A percentile compares a stretch with the other conserved stretches of the same genome.
These are phyloP conservation scores for Epichloe sylvatica DNA, from an alignment of 2,329 filamentous ascomycete genomes.

Conservation along the genomic window DNA sequence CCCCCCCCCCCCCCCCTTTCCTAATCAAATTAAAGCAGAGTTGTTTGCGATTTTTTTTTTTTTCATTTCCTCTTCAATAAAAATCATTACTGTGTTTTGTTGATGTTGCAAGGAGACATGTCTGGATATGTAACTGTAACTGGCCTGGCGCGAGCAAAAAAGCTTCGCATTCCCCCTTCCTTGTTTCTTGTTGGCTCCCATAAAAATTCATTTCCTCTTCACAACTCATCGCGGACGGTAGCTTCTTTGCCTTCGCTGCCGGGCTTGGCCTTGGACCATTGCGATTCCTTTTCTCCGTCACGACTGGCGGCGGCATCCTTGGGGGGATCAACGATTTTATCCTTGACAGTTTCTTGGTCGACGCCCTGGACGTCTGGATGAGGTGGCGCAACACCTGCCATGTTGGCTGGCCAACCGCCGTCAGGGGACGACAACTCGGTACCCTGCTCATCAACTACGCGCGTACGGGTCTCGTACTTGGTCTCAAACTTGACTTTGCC, in stretches of 20 bases:
- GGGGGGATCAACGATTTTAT: constrained; percentile 23
- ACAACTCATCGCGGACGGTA: constrained; percentile 28
- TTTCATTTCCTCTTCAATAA: background rate
- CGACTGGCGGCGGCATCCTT: constrained; percentile 33
- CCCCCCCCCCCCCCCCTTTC: too few species aligned
- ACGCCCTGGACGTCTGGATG: constrained; percentile 48
- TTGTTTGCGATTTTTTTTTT: too few species aligned
- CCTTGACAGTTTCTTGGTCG: constrained; percentile 42
- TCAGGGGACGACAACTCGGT: constrained; percentile 51
- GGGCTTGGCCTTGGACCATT: constrained; percentile 43
- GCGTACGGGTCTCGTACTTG: constrained; percentile 85
- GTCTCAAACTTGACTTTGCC: constrained; percentile 95
- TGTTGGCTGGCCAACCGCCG: constrained; percentile 25
- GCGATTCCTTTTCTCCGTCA: constrained; percentile 45
- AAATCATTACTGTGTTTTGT: background rate
- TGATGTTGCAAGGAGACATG: background rate
- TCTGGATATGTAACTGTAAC: background rate
- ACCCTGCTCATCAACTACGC: constrained; percentile 64
- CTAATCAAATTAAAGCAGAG: too few species aligned
- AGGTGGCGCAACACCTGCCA: constrained; percentile 37
- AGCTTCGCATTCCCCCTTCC: background rate
- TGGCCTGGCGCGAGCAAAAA: background rate
- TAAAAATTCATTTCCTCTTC: constrained; percentile 4
- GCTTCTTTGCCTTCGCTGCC: constrained; percentile 50
- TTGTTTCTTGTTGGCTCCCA: background rate